Conservation (phyloP, 208 protist species). For the Leishmania amazonensis region DNA sequence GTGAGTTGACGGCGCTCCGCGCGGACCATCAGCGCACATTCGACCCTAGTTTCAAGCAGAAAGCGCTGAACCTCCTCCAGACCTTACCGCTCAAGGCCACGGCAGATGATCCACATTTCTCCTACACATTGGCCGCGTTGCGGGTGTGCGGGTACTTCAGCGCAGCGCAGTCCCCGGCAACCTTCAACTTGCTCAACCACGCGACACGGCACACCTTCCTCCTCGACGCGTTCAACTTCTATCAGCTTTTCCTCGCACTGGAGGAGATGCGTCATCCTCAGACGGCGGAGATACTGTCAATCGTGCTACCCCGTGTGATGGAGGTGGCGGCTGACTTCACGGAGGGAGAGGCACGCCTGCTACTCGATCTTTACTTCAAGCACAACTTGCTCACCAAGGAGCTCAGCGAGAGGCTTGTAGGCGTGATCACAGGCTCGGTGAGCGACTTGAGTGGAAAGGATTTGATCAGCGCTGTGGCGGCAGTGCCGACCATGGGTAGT, state of each 20-base stretch:
- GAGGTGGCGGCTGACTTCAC: slow-evolving; percentile 61
- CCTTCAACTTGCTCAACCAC: slow-evolving; percentile 80
- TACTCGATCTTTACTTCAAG: slow-evolving; percentile 44
- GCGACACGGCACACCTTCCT: slow-evolving; percentile 73
- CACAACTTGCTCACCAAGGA: slow-evolving; percentile 34
- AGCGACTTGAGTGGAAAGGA: slow-evolving; percentile 33
- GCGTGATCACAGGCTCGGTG: slow-evolving; percentile 36
- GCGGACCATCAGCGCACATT: slow-evolving; percentile 51
- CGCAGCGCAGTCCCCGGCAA: slow-evolving; percentile 37
- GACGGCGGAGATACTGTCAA: slow-evolving; percentile 48
- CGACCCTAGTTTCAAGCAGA: slow-evolving; percentile 38
- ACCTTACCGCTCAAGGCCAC: slow-evolving; percentile 68
- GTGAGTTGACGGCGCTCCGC: slow-evolving; percentile 44
- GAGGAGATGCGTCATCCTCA: slow-evolving; percentile 58
- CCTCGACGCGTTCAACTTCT: slow-evolving; percentile 61
- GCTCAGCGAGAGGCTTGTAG: slow-evolving; percentile 29
- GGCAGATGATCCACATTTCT: slow-evolving; percentile 78
- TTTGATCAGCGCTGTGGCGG: slow-evolving; percentile 25
- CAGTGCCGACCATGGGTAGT: slow-evolving; percentile 5
- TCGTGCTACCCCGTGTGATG: slow-evolving; percentile 61
- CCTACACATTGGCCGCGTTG: slow-evolving; percentile 49
- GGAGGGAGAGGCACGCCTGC: slow-evolving; percentile 38
- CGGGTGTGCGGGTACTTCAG: slow-evolving; percentile 68
- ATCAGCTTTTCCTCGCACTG: slow-evolving; percentile 43
- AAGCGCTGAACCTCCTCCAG: slow-evolving; percentile 54